Base-by-base conservation (phyloP, 306 rosid species). In the Sicyos baderoa region DNA sequence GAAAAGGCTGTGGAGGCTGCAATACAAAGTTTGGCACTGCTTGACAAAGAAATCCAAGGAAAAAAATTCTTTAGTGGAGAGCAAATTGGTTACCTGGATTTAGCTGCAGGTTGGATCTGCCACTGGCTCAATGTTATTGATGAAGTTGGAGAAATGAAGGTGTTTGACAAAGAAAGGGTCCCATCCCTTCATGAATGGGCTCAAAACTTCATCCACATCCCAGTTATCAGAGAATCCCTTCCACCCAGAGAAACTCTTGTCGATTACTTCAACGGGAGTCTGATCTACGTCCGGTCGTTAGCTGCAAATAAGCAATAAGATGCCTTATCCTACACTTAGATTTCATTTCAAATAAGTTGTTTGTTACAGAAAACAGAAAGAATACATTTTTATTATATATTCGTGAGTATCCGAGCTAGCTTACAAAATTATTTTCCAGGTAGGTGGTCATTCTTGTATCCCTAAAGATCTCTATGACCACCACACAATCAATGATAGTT, bases 61-160 rank as follows among this genome's bases (percentile, higher is more conserved):
- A 85, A 82, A 16, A 76, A 32, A 25, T 88, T 83, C 74, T 83
- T 82, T 67, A 87, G 88, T 62, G 85, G 95, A 73, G 87, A 84
- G 51, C 45, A 54, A 27, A 60, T 86, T 13, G 84, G 90, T 32
- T 58, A 83, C 35, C 84, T 81, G 2, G 89, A 85, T 71, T 57
- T 85, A 44, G 74, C 72, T 50, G 94, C 81, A 0, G 84, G 77
- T 44, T 83, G 80, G 65, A 55, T 87, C 25, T 86, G 81, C 0
- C 80, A 74, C 76, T 83, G 90, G 88, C 80, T 83, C 47, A 42
- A 5, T 3, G 70, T 82, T 54, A 54, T 87, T 17, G 86, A 88
- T 73, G 85, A 80, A 62, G 71, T 73, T 63, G 83, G 32, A 42
- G 90, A 85, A 13, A 78, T 85, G 54, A 69, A 88, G 40, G 75